Conservation (phyloP, 1,139 yeast species). For the Candida labiduridarum region DNA sequence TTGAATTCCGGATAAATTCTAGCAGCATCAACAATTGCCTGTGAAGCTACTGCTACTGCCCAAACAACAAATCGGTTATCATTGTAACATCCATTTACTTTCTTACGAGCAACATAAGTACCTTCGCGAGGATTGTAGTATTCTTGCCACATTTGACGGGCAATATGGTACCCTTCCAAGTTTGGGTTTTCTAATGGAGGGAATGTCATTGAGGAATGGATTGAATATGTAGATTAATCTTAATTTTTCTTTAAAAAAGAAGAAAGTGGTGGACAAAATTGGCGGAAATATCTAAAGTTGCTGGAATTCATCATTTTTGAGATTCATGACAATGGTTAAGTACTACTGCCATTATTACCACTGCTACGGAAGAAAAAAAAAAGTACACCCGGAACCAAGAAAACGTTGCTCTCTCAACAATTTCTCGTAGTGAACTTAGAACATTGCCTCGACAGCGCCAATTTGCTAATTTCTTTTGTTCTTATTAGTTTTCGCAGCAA, state of each 20-base stretch:
- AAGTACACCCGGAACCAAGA: background rate
- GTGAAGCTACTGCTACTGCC: conserved; percentile 69
- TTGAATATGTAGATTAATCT: background rate
- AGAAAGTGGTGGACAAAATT: background rate
- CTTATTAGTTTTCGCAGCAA: no score
- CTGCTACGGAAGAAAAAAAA: background rate
- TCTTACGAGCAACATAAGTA: conserved; percentile 46
- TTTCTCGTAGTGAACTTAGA: no score
- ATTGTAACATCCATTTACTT: conserved; percentile 53
- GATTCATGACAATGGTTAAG: background rate
- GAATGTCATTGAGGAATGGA: conserved; percentile 4
- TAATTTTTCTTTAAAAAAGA: background rate
- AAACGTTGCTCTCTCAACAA: no score
- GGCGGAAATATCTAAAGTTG: background rate
- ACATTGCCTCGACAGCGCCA: no score
- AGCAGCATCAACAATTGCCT: conserved; percentile 64
- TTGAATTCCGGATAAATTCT: conserved; percentile 57
- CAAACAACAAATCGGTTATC: conserved; percentile 62
- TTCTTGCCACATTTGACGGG: conserved; percentile 46
- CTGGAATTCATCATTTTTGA: background rate
- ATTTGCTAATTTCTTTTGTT: no score
- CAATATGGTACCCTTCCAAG: conserved; percentile 54
- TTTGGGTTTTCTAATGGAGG: conserved; percentile 33
- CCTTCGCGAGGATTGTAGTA: conserved; percentile 47
- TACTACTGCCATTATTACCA: no score